Percentiles rank a stretch among this genome's conserved stretches.
phyloP scores from a whole-genome alignment of 352 stramenopile genomes.

The Globisporangium nodosum region DNA sequence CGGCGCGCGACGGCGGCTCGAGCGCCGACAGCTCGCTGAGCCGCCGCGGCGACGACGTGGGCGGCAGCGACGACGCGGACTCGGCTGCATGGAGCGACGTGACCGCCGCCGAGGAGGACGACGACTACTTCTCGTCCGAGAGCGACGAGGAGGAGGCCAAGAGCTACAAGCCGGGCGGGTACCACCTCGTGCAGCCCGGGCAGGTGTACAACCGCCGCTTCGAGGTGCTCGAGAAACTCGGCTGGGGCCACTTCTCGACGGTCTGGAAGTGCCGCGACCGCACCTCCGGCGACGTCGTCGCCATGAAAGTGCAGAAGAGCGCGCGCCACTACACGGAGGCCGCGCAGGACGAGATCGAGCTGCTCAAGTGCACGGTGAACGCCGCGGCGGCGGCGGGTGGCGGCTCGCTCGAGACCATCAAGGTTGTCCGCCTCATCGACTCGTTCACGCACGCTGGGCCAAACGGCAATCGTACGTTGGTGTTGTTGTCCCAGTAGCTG shows the following conservation, averaged over 20 bases:
- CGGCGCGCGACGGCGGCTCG: conserved; percentile 27
- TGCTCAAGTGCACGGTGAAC: conserved; percentile 90
- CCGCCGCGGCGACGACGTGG: conserved; percentile 20
- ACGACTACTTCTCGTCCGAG: conserved; percentile 83
- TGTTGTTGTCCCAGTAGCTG: conserved; percentile 1
- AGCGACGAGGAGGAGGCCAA: conserved; percentile 91
- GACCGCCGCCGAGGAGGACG: conserved; percentile 50
- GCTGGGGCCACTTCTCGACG: conserved; percentile 99
- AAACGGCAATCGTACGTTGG: conserved; percentile 87
- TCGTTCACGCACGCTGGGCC: conserved; percentile 96
- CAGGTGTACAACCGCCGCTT: conserved; percentile 94
- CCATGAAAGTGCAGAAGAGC: conserved; percentile 97
- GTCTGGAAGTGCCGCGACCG: conserved; percentile 97
- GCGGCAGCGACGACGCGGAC: conserved; percentile 29
- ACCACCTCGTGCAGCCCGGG: conserved; percentile 94
- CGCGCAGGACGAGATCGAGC: conserved; percentile 97
- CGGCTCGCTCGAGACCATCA: conserved; percentile 22
- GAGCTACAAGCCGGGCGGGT: conserved; percentile 96
- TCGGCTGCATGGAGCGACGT: conserved; percentile 15
- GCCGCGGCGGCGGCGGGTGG: conserved; percentile 19
- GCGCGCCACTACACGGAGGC: conserved; percentile 98
- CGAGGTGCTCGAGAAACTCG: conserved; percentile 97
- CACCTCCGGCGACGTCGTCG: conserved; percentile 81
- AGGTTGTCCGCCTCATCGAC: conserved; percentile 82
- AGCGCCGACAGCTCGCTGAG: conserved; percentile 25